phyloP scores from a whole-genome alignment of 2,329 filamentous ascomycete species.

The Colletotrichum sp. region DNA sequence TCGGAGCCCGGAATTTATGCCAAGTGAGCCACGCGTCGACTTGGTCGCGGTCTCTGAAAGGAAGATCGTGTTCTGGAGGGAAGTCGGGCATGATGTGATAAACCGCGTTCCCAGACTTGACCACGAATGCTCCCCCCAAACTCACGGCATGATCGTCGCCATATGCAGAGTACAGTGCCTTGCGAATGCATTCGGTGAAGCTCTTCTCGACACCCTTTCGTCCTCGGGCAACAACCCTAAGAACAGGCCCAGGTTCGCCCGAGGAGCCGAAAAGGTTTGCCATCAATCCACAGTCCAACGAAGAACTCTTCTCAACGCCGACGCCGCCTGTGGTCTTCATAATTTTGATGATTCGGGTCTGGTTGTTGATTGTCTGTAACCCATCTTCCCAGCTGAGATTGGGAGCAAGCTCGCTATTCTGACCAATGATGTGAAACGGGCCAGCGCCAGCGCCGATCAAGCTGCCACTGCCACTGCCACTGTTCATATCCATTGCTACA shows the following conservation, averaged over 20 bases:
- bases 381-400: conserved; percentile 37
- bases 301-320: conserved; percentile 27
- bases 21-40: conserved; percentile 44
- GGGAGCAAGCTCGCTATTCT: conserved; percentile 47
- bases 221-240: conserved; percentile 38
- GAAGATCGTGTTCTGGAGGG: conserved; percentile 26
- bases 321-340: conserved; percentile 21
- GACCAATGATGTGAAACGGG: conserved; percentile 43
- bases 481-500: conserved; percentile 39
- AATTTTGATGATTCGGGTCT: conserved; percentile 32
- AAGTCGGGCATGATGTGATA: conserved; percentile 54
- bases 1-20: conserved; percentile 38
- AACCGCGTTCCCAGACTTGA: conserved; percentile 39
- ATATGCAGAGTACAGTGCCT: conserved; percentile 32
- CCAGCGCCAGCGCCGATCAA: conserved; percentile 48
- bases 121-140: conserved; percentile 45
- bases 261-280: conserved; percentile 44
- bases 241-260: conserved; percentile 35
- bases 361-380: conserved; percentile 27
- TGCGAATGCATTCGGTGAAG: conserved; percentile 38
- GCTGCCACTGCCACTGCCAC: conserved; percentile 31
- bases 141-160: conserved; percentile 37
- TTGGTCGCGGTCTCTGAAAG: conserved; percentile 31
- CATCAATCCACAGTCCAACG: conserved; percentile 45
- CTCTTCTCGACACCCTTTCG: conserved; percentile 29